A percentile compares a stretch with the other conserved stretches of the same genome.
Evolutionary conservation across 2,329 filamentous ascomycete genomes (phyloP).

Genomic region (Cordyceps sp.): DNA sequence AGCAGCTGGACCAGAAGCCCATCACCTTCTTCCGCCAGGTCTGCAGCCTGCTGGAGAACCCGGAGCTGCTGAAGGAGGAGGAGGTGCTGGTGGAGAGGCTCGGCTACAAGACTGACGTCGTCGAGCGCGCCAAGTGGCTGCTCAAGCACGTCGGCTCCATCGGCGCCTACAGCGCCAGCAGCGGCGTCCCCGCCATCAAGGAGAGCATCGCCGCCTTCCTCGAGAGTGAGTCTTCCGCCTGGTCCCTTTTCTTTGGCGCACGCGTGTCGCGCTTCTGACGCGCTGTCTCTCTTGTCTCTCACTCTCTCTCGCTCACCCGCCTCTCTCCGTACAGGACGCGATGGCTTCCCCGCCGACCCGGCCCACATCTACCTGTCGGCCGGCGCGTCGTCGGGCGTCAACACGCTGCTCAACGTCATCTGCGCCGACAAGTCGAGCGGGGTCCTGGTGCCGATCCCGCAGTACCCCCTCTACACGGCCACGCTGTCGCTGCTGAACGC

Average conservation of each 20-base stretch:
- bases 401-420: conserved; percentile 81
- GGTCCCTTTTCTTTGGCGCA: too few relatives aligned
- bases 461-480: conserved; percentile 95
- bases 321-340: conserved; percentile 46
- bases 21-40: conserved; percentile 99
- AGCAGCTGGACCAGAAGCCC: conserved; percentile 97
- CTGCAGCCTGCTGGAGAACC: conserved; percentile 83
- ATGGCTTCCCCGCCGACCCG: conserved; percentile 72
- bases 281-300: too few relatives aligned
- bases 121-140: conserved; percentile 67
- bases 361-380: conserved; percentile 78
- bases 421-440: conserved; percentile 63
- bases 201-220: conserved; percentile 87
- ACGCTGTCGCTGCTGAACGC: conserved; percentile 76
- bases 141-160: conserved; percentile 77
- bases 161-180: conserved; percentile 90
- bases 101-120: conserved; percentile 79
- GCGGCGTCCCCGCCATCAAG: conserved; percentile 72
- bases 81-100: conserved; percentile 59
- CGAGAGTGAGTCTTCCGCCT: conserved; percentile 41
- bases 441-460: conserved; percentile 85
- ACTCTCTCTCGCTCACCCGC: too few relatives aligned
- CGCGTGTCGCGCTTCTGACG: too few relatives aligned
- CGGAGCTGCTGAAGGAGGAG: conserved; percentile 64
- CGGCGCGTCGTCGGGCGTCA: conserved; percentile 87